Base-by-base conservation (phyloP, 352 stramenopile species). In the Pilasporangium apinafurcum region DNA sequence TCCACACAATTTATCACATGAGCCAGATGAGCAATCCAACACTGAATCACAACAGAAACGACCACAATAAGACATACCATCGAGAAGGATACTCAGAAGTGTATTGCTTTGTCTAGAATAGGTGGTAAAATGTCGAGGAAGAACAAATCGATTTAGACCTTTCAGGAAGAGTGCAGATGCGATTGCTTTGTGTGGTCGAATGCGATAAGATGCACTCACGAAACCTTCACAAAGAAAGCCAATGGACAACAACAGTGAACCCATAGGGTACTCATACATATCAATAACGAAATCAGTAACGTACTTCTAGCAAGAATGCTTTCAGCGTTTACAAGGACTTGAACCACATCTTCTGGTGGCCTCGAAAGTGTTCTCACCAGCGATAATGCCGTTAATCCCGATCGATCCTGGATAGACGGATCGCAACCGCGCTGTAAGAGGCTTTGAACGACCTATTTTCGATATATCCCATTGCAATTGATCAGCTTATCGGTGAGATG, bases 381-480 rank as follows among this genome's bases (percentile, higher is more conserved):
- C 17, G 73, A 85, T 1, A 93, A 62, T 27, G 76, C 50, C 22
- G 78, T 86, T 14, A 88, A 47, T 17, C 78, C 81, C 1, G 78
- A 66, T 31, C 76, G 74, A 30, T 89, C 75, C 27, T 62, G 46
- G 25, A 61, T 49, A 21, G 53, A 39, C 20, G 73, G 68, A 18
- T 93, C 67, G 20, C 48, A 62, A 25, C 69, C 68, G 24, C 66
- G 57, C 9, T 65, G 59, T 24, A 93, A 43, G 33, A 93, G 48
- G 20, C 54, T 48, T 27, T 75, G 51, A 4, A 85, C 71, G 7
- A 89, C 63, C 38, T 62, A 49, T 1, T 22, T 1, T 14, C 35
- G 24, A 37, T 13, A 36, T 26, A 40, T n/a, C n/a, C n/a, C n/a
- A n/a, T n/a, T n/a, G n/a, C n/a, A n/a, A n/a, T n/a, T n/a, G n/a